Evolutionary conservation across 2,329 filamentous ascomycete species (phyloP).

Genomic region (Penicillium sp.): DNA sequence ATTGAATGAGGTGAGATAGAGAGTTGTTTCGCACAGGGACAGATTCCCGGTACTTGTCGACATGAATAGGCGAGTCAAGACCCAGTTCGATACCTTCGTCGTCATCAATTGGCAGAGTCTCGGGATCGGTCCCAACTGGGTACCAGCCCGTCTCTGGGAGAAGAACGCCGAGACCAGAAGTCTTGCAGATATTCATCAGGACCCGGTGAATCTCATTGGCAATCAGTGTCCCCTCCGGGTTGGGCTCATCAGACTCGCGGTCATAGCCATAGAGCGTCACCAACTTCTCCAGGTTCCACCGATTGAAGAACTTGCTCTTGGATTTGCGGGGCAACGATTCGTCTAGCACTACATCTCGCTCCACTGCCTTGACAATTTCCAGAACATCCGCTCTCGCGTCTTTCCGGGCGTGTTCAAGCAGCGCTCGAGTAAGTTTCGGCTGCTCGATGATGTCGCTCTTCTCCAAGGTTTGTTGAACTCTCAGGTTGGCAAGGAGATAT

Average conservation of each 20-base stretch:
- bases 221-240: slow-evolving; percentile 58
- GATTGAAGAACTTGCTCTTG: slow-evolving; percentile 78
- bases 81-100: slow-evolving; percentile 65
- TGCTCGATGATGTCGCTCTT: slow-evolving; percentile 85
- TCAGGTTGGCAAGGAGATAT: slow-evolving; percentile 79
- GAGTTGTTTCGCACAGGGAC: slow-evolving; percentile 79
- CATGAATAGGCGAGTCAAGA: slow-evolving; percentile 72
- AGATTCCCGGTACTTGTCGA: slow-evolving; percentile 69
- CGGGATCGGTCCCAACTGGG: slow-evolving; percentile 70
- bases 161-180: slow-evolving; percentile 73
- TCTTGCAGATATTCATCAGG: slow-evolving; percentile 76
- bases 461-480: slow-evolving; percentile 74
- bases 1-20: slow-evolving; percentile 78
- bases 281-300: slow-evolving; percentile 74
- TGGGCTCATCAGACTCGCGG: slow-evolving; percentile 53
- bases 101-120: slow-evolving; percentile 55
- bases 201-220: slow-evolving; percentile 76
- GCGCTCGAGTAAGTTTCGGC: slow-evolving; percentile 67
- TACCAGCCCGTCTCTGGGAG: slow-evolving; percentile 84
- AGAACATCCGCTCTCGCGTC: slow-evolving; percentile 77
- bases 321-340: slow-evolving; percentile 71
- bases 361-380: slow-evolving; percentile 75
- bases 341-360: slow-evolving; percentile 75
- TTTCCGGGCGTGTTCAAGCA: slow-evolving; percentile 77
- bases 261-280: slow-evolving; percentile 70